Conservation (phyloP, 495 filamentous ascomycete species). For the Aspergillus sparsus region DNA sequence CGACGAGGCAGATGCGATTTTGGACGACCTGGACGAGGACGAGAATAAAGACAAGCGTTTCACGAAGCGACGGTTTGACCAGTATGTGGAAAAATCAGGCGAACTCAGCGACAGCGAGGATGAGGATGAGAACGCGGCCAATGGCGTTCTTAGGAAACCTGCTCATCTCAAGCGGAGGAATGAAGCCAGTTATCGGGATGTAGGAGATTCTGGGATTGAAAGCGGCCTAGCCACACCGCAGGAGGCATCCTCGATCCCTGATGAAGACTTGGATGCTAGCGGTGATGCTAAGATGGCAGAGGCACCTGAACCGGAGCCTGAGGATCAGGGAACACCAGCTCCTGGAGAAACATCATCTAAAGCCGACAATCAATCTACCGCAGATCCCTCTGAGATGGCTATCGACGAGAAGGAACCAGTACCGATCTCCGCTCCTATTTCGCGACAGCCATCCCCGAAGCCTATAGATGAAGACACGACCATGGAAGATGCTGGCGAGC, state of each 20-base stretch:
- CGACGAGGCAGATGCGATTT: constrained; percentile 84
- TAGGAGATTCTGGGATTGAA: constrained; percentile 64
- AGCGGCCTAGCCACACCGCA: constrained; percentile 60
- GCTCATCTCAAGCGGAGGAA: constrained; percentile 60
- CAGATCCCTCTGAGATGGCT: constrained; percentile 41
- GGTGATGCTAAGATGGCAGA: constrained; percentile 53
- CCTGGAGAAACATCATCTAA: constrained; percentile 28
- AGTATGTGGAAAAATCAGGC: constrained; percentile 68
- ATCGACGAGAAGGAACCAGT: constrained; percentile 46
- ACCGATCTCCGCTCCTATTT: constrained; percentile 29
- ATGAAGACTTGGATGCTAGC: constrained; percentile 51
- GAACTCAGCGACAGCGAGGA: constrained; percentile 86
- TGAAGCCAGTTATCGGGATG: constrained; percentile 69
- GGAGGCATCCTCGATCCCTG: constrained; percentile 50
- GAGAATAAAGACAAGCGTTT: constrained; percentile 82
- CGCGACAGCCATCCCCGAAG: constrained; percentile 46
- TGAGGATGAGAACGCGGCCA: constrained; percentile 74
- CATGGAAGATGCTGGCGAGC: constrained; percentile 59
- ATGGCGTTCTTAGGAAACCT: constrained; percentile 68
- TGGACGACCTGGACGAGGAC: constrained; percentile 89
- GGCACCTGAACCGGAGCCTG: constrained; percentile 45
- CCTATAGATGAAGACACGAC: constrained; percentile 62
- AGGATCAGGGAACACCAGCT: constrained; percentile 28
- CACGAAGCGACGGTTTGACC: constrained; percentile 83
- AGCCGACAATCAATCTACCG: constrained; percentile 41